These are phyloP conservation scores for Tolypocladium capitatum DNA, from an alignment of 2,329 filamentous ascomycete species.

Conservation along the genomic window DNA sequence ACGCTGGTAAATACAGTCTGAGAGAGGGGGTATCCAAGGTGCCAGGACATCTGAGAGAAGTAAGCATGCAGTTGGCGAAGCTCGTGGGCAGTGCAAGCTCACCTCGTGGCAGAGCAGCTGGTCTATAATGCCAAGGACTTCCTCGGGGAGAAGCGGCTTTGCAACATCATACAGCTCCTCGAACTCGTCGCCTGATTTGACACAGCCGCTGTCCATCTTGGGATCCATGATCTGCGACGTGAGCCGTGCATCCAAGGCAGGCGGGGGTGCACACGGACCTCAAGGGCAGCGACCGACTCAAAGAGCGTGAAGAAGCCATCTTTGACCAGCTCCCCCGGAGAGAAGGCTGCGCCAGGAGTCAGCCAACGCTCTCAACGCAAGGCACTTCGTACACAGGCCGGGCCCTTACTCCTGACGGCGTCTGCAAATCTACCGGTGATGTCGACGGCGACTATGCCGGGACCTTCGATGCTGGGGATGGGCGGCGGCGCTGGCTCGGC, in stretches of 20 bases:
- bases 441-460: constrained; percentile 42
- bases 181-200: constrained; percentile 64
- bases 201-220: constrained; percentile 94
- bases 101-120: constrained; percentile 84
- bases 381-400: not conserved
- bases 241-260: not conserved
- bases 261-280: constrained; percentile 32
- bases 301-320: constrained; percentile 91
- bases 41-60: constrained; percentile 70
- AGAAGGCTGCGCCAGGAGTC: constrained; percentile 42
- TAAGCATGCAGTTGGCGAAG: not conserved
- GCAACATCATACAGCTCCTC: constrained; percentile 72
- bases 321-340: constrained; percentile 75
- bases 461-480: constrained; percentile 26
- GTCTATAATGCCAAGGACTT: constrained; percentile 89
- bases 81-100: constrained; percentile 6
- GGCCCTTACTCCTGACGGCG: constrained; percentile 36
- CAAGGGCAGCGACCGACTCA: constrained; percentile 78
- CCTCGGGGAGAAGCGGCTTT: constrained; percentile 53
- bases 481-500: constrained; percentile 18
- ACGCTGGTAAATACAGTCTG: constrained; percentile 90
- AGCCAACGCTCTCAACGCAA: constrained; percentile 7
- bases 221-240: constrained; percentile 79
- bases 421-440: constrained; percentile 43
- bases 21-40: constrained; percentile 86